Base-by-base conservation (phyloP, 116 monocot genomes). In the Posidonia oceanica region DNA sequence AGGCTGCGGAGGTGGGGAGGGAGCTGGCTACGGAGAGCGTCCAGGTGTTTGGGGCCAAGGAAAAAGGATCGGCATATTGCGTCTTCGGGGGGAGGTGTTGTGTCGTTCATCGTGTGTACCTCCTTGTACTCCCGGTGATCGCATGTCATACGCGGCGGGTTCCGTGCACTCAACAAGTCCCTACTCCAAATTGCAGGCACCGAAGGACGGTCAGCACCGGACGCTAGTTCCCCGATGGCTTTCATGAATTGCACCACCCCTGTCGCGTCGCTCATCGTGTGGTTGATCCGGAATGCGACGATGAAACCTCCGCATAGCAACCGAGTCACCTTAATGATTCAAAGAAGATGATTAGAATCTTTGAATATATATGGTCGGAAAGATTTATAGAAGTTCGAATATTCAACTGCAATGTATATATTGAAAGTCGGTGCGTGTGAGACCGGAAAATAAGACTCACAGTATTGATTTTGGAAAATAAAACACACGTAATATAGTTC, bases 51-150 rank as follows among this genome's bases (percentile, higher is more conserved):
- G 0, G 57, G 44, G 3, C 82, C 82, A 69, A 82, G 72, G 84
- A 84, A 90, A 71, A 90, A 82, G 69, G 88, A 88, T 1, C 80
- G 75, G 71, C 87, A 87, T 3, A 42, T 76, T 83, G 80, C 80
- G 66, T 85, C 78, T 52, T 78, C 80, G 51, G 78, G 78, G 1
- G 82, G 78, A 23, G 82, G 66, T 39, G 80, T 39, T 58, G 84
- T 82, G 68, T 74, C 84, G 41, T 80, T 81, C 37, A 75, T 76
- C 75, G 78, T 78, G 3, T 75, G 59, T 40, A 74, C 64, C 38
- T 72, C 62, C 10, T 82, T 78, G 80, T 80, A 80, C 67, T 72
- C 80, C 16, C 67, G 72, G 76, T 76, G 80, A 20, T 38, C 7
- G 39, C 61, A 44, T 16, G 80, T 68, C 12, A 63, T 29, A 3